Conservation (phyloP, 2,329 filamentous ascomycete genomes). For the Aspergillus sp. region DNA sequence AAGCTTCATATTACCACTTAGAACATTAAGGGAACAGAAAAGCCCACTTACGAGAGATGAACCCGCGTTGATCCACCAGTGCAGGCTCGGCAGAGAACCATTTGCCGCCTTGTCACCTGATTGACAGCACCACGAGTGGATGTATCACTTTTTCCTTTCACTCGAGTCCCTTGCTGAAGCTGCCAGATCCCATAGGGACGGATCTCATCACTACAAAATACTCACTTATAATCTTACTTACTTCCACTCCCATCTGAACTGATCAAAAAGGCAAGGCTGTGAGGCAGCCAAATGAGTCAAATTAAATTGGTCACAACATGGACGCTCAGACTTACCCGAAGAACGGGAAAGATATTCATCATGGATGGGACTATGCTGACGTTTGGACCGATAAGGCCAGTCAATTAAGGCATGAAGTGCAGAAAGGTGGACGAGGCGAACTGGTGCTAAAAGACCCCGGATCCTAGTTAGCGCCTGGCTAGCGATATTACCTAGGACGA, state of each 20-base stretch:
- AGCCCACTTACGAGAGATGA: slow-evolving; percentile 15
- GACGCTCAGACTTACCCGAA: neutral
- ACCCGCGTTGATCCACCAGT: slow-evolving; percentile 22
- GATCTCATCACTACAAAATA: neutral
- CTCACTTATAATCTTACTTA: neutral
- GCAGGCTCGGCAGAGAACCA: slow-evolving; percentile 15
- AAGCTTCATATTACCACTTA: too few species aligned
- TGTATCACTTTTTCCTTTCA: slow-evolving; percentile 14
- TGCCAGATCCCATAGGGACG: neutral
- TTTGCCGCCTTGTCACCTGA: slow-evolving; percentile 13
- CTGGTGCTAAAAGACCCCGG: slow-evolving; percentile 23
- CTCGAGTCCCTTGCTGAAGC: neutral
- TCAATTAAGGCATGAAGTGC: slow-evolving; percentile 15
- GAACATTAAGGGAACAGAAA: slow-evolving; percentile 1
- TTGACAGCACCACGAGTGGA: slow-evolving; percentile 14
- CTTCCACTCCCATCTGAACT: neutral
- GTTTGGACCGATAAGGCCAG: slow-evolving; percentile 12
- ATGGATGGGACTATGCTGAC: slow-evolving; percentile 2
- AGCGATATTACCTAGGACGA: slow-evolving; percentile 22
- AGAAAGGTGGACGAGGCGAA: slow-evolving; percentile 25
- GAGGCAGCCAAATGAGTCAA: too few species aligned
- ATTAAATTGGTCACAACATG: too few species aligned
- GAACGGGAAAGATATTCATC: neutral
- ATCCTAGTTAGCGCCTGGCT: slow-evolving; percentile 22
- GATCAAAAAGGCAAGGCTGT: too few species aligned